Evolutionary conservation across 2,329 filamentous ascomycete species (phyloP), one percentile per base, ranked within the genome.

Genomic region (Fusarium luffae): DNA sequence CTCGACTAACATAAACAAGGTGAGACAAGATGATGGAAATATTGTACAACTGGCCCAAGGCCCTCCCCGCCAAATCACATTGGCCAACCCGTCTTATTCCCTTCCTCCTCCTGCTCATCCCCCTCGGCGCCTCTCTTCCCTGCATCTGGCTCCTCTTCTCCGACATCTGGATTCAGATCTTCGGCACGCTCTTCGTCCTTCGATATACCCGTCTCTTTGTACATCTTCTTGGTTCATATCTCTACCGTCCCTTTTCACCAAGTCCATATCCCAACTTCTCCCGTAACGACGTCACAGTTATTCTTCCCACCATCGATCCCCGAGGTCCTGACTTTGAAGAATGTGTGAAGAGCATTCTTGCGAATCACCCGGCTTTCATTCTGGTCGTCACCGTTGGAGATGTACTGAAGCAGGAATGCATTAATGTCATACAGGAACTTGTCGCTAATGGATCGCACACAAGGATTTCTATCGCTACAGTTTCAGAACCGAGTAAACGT

Each of bases 301-400:
- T 89, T 47, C 73, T 89, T 4, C 85, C 86, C 0, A 88, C 85
- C 0, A 78, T 86, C 5, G 82, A 84, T 14, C 84, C 85, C 0
- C 51, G 70, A 1, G 80, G 80, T 13, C 51, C 46, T 0, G 78
- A 80, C 19, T 86, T 89, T 56, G 47, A 64, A 0, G 78, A 79
- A 16, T 85, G 83, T 54, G 61, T 87, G 4, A 46, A 58, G 0
- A 81, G 79, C 0, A 79, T 84, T 4, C 74, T 84, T 3, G 46
- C 56, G 2, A 84, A 85, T 59, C 18, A 49, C 0, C 84, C 83
- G 0, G 67, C 66, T 0, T 66, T 63, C 2, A 71, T 87, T 23
- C 63, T 85, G 1, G 75, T 89, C 6, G 80, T 86, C 11, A 83
- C 84, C 0, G 82, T 83, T 0, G 83, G 83, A 12, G 42, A 70